Evolutionary conservation across 2,329 filamentous ascomycete species (phyloP), one percentile per base, ranked within the genome.

Genomic region (Neophaeococcomyces mojaviensis): DNA sequence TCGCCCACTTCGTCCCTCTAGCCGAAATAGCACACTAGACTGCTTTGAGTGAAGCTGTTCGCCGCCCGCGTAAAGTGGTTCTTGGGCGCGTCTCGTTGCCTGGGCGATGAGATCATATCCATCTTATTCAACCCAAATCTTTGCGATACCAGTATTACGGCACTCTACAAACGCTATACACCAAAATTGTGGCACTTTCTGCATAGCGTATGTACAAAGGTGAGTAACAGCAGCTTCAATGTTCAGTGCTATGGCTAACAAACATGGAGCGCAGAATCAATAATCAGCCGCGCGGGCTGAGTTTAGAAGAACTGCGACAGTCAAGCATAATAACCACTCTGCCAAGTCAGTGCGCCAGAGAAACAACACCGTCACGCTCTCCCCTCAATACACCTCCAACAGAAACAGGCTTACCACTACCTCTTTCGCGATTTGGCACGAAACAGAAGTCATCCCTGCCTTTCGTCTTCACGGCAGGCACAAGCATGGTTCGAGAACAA

Each of bases 401-500:
- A 9, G 18, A 18, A 10, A 8, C 34, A 10, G 34, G 10, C 34
- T 36, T 8, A 38, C 24, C 5, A 28, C 10, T 10, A 16, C 37
- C 19, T 22, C 3, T 22, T 26, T 32, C 32, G 24, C 7, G 8
- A 2, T 42, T 16, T 32, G n/a, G 10, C 26, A 15, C 6, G 5
- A 28, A 28, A n/a, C 33, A 35, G 33, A n/a, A 35, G n/a, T 5
- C 39, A 32, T 6, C 15, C 26, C 12, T 33, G 8, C 13, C 26
- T 13, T 33, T 20, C 19, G 9, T 15, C 18, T 18, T 30, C 10
- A 22, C 12, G 15, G 16, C 26, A 42, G 7, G 19, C 36, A 19
- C 24, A 51, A 69, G 52, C 16, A 77, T 77, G 71, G 73, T 74
- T 9, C 68, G 69, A 54, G 72, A 77, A 64, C 66, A 72, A 49